phyloP scores from a whole-genome alignment of 306 rosid genomes.

The Medicago lupulina region DNA sequence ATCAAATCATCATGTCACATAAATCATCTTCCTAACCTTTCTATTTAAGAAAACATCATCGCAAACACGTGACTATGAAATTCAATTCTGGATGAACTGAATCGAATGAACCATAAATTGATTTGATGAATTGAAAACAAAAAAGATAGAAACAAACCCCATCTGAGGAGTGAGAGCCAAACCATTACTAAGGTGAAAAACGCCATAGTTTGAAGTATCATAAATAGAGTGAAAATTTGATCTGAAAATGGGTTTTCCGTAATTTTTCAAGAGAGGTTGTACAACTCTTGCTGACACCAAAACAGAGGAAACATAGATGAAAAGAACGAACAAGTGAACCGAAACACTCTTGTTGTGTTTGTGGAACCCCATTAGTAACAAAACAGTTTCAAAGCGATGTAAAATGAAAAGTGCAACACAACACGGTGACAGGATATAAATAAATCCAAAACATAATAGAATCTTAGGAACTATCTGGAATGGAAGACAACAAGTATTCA shows the following conservation, averaged over 20 bases:
- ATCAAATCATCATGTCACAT: constrained; percentile 22
- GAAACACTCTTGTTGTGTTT: constrained; percentile 38
- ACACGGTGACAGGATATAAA: too few species aligned
- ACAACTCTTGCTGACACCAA: constrained; percentile 49
- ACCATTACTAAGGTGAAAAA: constrained; percentile 73
- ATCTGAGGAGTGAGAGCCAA: constrained; percentile 92
- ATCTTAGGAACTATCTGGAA: too few species aligned
- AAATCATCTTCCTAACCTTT: not conserved
- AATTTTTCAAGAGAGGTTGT: constrained; percentile 54
- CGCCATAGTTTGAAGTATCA: constrained; percentile 85
- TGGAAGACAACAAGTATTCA: not conserved
- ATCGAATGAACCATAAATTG: not conserved
- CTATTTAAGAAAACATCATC: not conserved
- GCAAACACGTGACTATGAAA: not conserved
- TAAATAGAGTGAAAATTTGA: constrained; percentile 59
- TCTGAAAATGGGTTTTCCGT: constrained; percentile 54
- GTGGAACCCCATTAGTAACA: not conserved
- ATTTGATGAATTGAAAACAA: not conserved
- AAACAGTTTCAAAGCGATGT: not conserved
- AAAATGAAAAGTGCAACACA: too few species aligned
- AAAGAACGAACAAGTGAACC: constrained; percentile 36
- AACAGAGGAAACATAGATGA: constrained; percentile 43
- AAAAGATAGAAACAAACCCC: constrained; percentile 65
- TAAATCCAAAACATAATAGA: too few species aligned
- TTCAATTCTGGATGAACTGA: not conserved